Evolutionary conservation across 2,329 filamentous ascomycete species (phyloP), one percentile per base, ranked within the genome.

Genomic region (Diaporthe nobilis): DNA sequence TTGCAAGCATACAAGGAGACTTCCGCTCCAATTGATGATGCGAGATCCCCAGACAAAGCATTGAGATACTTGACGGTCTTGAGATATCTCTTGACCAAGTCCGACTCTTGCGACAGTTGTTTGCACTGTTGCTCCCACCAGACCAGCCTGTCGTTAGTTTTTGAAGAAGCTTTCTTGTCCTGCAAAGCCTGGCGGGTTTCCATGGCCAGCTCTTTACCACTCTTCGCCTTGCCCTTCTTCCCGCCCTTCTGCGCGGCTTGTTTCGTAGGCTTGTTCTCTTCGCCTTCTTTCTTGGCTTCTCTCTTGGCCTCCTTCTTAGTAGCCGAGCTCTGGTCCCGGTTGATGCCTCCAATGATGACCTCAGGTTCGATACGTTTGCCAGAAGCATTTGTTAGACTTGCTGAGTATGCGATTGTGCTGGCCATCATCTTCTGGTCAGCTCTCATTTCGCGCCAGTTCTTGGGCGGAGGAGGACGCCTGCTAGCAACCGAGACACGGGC

Each of bases 361-460:
- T 94, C 92, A 0, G 92, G 92, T 34, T 93, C 87, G 7, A 94
- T 86, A 3, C 85, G 85, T 77, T 91, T 93, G 4, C 92, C 92
- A 2, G 88, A 85, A 0, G 90, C 86, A 74, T 92, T 92, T 0
- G 92, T 94, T 63, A 95, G 85, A 82, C 92, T 94, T 17, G 91
- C 92, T 2, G 94, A 92, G 81, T 95, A 95, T 1, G 88, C 86
- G 39, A 88, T 87, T 83, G 93, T 93, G 75, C 94, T 92, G 1
- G 89, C 88, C 89, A 94, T 93, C 80, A 91, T 92, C 71, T 86
- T 87, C 79, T 95, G 93, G 60, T 93, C 91, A 72, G 85, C 85
- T 77, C 85, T 87, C 71, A 82, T 83, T 9, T 86, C 82, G 37
- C 76, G 82, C 63, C 80, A 83, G 1, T 78, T 82, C 20, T 78